Evolutionary conservation across 192 early-diverging fungal genomes (phyloP).

Genomic region (Linnemannia elongata): DNA sequence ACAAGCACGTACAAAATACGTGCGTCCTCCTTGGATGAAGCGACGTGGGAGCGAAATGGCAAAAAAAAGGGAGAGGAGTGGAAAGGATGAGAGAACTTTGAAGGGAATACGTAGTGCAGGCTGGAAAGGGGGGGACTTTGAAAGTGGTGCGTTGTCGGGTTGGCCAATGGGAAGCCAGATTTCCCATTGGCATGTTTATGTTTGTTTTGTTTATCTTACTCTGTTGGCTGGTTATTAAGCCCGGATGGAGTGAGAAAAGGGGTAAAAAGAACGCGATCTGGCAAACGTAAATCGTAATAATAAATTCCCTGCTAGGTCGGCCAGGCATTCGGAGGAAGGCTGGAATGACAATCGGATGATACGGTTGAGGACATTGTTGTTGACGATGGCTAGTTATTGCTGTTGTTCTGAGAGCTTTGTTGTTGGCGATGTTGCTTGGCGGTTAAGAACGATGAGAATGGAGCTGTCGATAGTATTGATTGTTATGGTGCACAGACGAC

Average conservation of each 20-base stretch:
- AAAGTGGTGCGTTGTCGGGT: conserved; percentile 27
- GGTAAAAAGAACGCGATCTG: neutral
- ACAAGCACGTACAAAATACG: neutral
- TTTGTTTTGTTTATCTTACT: neutral
- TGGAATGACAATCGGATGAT: neutral
- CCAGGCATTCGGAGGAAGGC: neutral
- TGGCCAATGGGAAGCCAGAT: conserved; percentile 20
- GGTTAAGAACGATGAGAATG: neutral
- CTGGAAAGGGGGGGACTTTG: conserved; percentile 4
- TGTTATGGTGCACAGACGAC: neutral
- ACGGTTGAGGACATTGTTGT: neutral
- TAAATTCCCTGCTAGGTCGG: neutral
- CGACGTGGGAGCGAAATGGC: neutral
- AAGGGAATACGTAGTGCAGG: neutral
- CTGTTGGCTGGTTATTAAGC: neutral
- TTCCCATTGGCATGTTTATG: neutral
- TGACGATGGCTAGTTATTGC: neutral
- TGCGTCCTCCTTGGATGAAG: neutral
- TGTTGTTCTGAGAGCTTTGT: neutral
- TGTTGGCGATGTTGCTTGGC: neutral
- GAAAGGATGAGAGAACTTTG: neutral
- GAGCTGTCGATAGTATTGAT: neutral
- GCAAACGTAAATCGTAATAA: neutral
- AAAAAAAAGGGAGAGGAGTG: neutral
- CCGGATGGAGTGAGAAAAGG: neutral